These are phyloP conservation scores for Stentor roeselii DNA, from an alignment of 73 alveolate genomes.

Conservation along the genomic window DNA sequence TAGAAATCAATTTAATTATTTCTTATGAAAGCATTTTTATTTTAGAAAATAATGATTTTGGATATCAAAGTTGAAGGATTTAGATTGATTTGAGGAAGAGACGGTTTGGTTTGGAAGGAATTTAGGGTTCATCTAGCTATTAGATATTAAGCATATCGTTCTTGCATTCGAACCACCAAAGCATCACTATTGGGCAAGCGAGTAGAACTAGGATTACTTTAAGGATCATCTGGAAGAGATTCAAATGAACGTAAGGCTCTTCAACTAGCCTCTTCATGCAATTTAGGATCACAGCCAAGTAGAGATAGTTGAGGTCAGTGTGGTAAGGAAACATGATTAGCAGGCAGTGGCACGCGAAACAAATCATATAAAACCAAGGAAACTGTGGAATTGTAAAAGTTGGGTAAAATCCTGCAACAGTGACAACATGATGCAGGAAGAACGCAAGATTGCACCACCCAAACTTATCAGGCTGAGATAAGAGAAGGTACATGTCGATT, in stretches of 20 bases:
- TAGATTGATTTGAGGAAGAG: too few relatives aligned
- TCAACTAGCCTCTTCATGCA: neutral
- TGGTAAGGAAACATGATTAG: constrained; percentile 16
- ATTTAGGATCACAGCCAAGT: neutral
- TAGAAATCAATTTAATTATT: neutral
- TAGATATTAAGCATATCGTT: constrained; percentile 4
- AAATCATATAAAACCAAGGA: neutral
- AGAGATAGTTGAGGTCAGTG: neutral
- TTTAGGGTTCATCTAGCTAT: too few relatives aligned
- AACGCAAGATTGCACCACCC: constrained; percentile 17
- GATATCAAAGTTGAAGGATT: too few relatives aligned
- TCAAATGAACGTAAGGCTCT: neutral
- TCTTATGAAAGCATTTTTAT: too few relatives aligned
- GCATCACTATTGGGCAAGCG: neutral
- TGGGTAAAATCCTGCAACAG: neutral
- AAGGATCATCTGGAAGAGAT: neutral
- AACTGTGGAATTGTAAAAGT: constrained; percentile 4
- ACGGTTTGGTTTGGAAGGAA: too few relatives aligned
- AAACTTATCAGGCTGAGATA: neutral
- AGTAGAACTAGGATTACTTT: neutral
- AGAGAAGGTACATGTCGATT: neutral
- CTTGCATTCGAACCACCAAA: constrained; percentile 15
- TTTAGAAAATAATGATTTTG: neutral
- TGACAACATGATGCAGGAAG: neutral
- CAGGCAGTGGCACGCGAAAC: constrained; percentile 17